Conservation (phyloP, 805 yeast species). For the Cyberlindnera suaveolens region DNA sequence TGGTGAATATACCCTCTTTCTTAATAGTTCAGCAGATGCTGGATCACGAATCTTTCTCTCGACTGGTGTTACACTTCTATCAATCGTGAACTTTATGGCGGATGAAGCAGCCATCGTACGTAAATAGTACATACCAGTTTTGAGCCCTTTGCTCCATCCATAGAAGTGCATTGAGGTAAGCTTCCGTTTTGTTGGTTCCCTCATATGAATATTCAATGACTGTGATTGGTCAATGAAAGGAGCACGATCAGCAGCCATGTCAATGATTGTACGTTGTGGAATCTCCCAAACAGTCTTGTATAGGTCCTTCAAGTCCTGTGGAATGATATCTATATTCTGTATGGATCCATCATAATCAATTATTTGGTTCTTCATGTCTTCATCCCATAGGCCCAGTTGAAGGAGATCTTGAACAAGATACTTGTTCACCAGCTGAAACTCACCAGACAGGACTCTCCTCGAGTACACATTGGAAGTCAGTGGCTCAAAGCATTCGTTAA, state of each 20-base stretch:
- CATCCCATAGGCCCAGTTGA: slow-evolving; percentile 79
- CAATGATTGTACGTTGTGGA: slow-evolving; percentile 70
- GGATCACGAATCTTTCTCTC: neutral
- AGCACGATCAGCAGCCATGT: slow-evolving; percentile 79
- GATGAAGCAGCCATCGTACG: slow-evolving; percentile 97
- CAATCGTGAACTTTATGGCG: slow-evolving; percentile 88
- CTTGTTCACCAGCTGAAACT: slow-evolving; percentile 87
- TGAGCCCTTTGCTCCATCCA: slow-evolving; percentile 97
- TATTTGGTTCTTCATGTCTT: slow-evolving; percentile 69
- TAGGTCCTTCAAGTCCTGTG: slow-evolving; percentile 62
- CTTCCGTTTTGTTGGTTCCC: slow-evolving; percentile 92
- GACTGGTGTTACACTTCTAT: slow-evolving; percentile 34
- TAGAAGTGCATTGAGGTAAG: slow-evolving; percentile 97
- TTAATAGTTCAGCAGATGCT: neutral
- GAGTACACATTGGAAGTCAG: slow-evolving; percentile 91
- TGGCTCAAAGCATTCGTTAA: slow-evolving; percentile 95
- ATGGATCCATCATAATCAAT: slow-evolving; percentile 80
- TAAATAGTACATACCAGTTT: slow-evolving; percentile 97
- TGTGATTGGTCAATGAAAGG: slow-evolving; percentile 91
- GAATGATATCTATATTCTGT: slow-evolving; percentile 67
- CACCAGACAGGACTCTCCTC: slow-evolving; percentile 89
- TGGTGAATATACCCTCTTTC: slow-evolving; percentile 8
- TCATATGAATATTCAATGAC: slow-evolving; percentile 82
- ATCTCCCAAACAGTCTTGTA: slow-evolving; percentile 89
- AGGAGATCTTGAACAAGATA: slow-evolving; percentile 78